Evolutionary conservation across 345 rosid species (phyloP), one percentile per base, ranked within the genome.

Genomic region (Firmiana major): DNA sequence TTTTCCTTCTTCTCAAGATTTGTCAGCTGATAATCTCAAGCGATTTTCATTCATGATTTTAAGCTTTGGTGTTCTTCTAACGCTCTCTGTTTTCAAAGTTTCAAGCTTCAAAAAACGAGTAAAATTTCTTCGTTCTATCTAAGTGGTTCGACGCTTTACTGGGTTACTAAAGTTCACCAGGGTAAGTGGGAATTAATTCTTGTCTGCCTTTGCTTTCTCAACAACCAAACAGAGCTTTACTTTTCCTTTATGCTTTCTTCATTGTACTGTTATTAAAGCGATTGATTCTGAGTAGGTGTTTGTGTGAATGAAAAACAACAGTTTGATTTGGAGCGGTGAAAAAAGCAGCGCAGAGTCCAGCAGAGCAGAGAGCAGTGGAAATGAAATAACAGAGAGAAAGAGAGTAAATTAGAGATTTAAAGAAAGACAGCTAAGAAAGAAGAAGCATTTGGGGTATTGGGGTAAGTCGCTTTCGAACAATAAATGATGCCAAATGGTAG

Each of bases 401-500:
- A 24, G 21, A 11, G 22, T 63, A 22, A 38, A 57, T 45, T 46
- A 49, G 76, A 31, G n/a, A 16, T 40, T 45, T 24, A 16, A 51
- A 74, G 79, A 21, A 34, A 78, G 83, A 78, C 83, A 78, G 81
- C 83, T 79, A 79, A 73, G 80, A 72, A 74, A 67, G 75, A 54
- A 63, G 43, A 42, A 15, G 67, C 17, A 49, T 42, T 74, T 42
- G 58, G 78, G 58, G 26, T 9, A 21, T 53, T 49, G 66, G 88
- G 88, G 89, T 82, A 79, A 64, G 91, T 90, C 89, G 75, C 87
- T 90, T 87, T 90, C 90, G 57, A 73, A 77, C 72, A 78, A 71
- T 84, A 83, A 75, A 82, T 83, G 83, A 77, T 79, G 73, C 77
- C 68, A 60, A 66, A 24, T 59, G 16, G 55, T 64, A 73, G 53